Conservation (phyloP, 2,329 filamentous ascomycete species). For the Clonostachys chloroleuca region DNA sequence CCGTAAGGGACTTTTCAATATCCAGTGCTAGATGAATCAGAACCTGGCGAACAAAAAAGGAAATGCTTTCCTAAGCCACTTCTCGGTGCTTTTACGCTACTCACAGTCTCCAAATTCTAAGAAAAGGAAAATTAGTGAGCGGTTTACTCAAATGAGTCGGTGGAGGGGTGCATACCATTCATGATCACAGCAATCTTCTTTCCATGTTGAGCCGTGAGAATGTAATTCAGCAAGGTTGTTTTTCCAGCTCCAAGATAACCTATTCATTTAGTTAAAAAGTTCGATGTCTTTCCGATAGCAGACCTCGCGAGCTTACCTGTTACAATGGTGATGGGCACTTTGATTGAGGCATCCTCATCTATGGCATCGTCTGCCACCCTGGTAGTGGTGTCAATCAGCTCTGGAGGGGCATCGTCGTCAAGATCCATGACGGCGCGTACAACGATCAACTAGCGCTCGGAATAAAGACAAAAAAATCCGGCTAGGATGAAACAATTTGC, state of each 20-base stretch:
- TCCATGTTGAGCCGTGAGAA: constrained; percentile 88
- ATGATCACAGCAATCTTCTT: constrained; percentile 98
- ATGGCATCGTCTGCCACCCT: constrained; percentile 20
- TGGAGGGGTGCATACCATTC: constrained; percentile 54
- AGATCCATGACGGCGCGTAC: constrained; percentile 44
- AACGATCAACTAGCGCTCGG: no score
- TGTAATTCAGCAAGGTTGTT: constrained; percentile 93
- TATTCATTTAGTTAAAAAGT: constrained; percentile 22
- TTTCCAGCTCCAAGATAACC: constrained; percentile 95
- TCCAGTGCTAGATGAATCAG: constrained; percentile 62
- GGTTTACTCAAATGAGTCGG: not conserved
- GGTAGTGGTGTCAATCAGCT: constrained; percentile 45
- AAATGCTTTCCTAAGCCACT: not conserved
- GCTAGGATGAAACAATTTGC: not conserved
- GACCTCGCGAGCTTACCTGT: constrained; percentile 49
- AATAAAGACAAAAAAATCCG: no score
- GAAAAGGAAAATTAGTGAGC: not conserved
- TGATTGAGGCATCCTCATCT: constrained; percentile 49
- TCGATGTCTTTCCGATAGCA: not conserved
- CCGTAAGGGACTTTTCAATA: constrained; percentile 92
- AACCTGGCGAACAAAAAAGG: not conserved
- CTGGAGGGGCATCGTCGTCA: constrained; percentile 64
- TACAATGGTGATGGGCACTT: constrained; percentile 81
- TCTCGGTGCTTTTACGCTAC: constrained; percentile 14
- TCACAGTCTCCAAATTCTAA: constrained; percentile 78